These are phyloP conservation scores for Rhizophora mangle DNA, from an alignment of 345 rosid species.

Conservation along the genomic window DNA sequence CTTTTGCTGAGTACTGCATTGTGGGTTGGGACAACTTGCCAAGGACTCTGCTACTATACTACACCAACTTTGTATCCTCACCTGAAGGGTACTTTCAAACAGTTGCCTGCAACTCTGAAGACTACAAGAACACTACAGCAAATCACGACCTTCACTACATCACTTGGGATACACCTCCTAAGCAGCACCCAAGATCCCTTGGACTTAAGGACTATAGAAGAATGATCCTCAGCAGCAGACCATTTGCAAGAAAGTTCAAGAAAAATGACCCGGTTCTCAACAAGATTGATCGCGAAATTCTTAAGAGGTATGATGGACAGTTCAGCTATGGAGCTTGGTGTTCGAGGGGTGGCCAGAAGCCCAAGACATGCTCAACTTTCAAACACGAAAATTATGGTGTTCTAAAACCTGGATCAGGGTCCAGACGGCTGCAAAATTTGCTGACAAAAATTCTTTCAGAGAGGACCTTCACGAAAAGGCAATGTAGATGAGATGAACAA, in stretches of 20 bases:
- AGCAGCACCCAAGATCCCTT: conserved; percentile 74
- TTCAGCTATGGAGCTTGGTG: conserved; percentile 64
- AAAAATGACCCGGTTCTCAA: conserved; percentile 58
- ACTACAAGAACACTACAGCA: conserved; percentile 68
- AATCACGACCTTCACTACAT: conserved; percentile 91
- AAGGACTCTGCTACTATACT: conserved; percentile 81
- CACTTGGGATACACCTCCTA: conserved; percentile 92
- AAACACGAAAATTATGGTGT: conserved; percentile 36
- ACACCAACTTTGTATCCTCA: conserved; percentile 81
- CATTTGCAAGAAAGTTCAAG: conserved; percentile 89
- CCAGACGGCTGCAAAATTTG: conserved; percentile 60
- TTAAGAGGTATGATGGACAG: conserved; percentile 38
- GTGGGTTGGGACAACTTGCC: conserved; percentile 92
- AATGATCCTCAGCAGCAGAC: conserved; percentile 68
- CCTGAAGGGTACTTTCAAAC: conserved; percentile 97
- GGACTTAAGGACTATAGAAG: conserved; percentile 62
- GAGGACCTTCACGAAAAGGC: conserved; percentile 52
- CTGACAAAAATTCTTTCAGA: conserved; percentile 46
- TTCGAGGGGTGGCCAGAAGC: conserved; percentile 18
- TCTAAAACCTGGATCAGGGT: conserved; percentile 70
- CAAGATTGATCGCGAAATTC: conserved; percentile 70
- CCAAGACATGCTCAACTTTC: conserved; percentile 32
- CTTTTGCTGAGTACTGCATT: conserved; percentile 72
- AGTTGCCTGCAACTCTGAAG: conserved; percentile 75
- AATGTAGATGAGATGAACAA: conserved; percentile 46